Percentiles rank a stretch among this genome's conserved stretches.
phyloP scores from a whole-genome alignment of 495 filamentous ascomycete genomes.

The Lentithecium fluviatile region DNA sequence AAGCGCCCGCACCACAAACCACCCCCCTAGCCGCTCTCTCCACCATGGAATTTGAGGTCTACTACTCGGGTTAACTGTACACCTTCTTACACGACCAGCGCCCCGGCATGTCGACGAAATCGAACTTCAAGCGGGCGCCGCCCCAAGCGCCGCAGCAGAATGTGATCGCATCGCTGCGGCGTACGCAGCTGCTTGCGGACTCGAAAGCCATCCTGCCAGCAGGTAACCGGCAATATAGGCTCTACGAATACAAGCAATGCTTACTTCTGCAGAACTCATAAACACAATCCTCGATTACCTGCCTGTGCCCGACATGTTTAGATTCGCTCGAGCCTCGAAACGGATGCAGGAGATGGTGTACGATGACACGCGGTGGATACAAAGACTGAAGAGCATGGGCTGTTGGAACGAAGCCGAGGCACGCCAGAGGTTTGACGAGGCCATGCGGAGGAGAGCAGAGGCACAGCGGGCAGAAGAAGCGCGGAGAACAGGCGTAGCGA shows the following conservation, averaged over 20 bases:
- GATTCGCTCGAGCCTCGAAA: conserved; percentile 82
- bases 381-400: conserved; percentile 76
- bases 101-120: conserved; percentile 49
- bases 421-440: conserved; percentile 70
- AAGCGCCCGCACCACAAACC: too few relatives aligned
- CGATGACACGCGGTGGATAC: conserved; percentile 95
- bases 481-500: conserved; percentile 41
- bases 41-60: neutral
- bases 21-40: too few relatives aligned
- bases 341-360: conserved; percentile 98
- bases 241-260: neutral
- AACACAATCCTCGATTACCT: conserved; percentile 85
- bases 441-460: conserved; percentile 65
- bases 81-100: neutral
- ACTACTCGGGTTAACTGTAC: neutral
- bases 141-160: conserved; percentile 50
- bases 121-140: conserved; percentile 62
- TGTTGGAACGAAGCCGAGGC: conserved; percentile 93
- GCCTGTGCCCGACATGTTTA: conserved; percentile 75
- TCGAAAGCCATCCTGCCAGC: conserved; percentile 75
- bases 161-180: conserved; percentile 71
- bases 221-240: conserved; percentile 49
- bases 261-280: conserved; percentile 70
- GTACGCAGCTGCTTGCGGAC: conserved; percentile 67
- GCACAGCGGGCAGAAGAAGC: conserved; percentile 55